Evolutionary conservation across 495 filamentous ascomycete species (phyloP).

Genomic region (Hypoxylon lienhwacheense): DNA sequence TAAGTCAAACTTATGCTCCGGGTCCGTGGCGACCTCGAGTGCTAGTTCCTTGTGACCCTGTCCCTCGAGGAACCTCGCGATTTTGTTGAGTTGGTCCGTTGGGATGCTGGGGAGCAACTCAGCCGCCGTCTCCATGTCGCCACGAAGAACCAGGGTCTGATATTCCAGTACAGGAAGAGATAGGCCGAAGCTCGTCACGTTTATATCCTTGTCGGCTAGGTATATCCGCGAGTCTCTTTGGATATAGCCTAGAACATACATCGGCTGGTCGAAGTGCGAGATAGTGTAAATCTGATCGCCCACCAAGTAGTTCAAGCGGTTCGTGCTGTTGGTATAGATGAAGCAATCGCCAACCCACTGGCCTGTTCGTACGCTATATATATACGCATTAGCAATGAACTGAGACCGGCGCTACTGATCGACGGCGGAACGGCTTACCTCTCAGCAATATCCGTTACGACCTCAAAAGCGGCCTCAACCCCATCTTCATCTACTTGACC

Average conservation of each 20-base stretch:
- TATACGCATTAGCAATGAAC: conserved; percentile 29
- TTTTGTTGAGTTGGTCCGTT: conserved; percentile 90
- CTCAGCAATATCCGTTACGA: conserved; percentile 93
- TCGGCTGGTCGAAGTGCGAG: conserved; percentile 90
- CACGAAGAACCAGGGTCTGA: conserved; percentile 91
- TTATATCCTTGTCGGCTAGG: conserved; percentile 91
- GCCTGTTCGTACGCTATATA: conserved; percentile 77
- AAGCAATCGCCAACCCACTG: conserved; percentile 99
- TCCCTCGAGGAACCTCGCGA: conserved; percentile 96
- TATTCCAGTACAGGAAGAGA: conserved; percentile 96
- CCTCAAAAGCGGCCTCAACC: conserved; percentile 94
- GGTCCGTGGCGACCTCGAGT: conserved; percentile 92
- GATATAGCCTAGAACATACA: conserved; percentile 95
- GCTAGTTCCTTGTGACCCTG: conserved; percentile 96
- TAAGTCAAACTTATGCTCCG: conserved; percentile 95
- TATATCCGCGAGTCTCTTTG: conserved; percentile 92
- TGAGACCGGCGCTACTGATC: neutral
- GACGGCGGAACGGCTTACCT: conserved; percentile 51
- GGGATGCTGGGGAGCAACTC: conserved; percentile 83
- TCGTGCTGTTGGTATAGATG: conserved; percentile 96
- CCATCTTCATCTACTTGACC: conserved; percentile 91
- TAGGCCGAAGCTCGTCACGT: conserved; percentile 84
- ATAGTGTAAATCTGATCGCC: conserved; percentile 99
- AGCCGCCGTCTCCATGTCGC: conserved; percentile 89
- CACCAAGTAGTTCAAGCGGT: conserved; percentile 96